Evolutionary conservation across 2,329 filamentous ascomycete species (phyloP).

Genomic region (Phialophora tarda): DNA sequence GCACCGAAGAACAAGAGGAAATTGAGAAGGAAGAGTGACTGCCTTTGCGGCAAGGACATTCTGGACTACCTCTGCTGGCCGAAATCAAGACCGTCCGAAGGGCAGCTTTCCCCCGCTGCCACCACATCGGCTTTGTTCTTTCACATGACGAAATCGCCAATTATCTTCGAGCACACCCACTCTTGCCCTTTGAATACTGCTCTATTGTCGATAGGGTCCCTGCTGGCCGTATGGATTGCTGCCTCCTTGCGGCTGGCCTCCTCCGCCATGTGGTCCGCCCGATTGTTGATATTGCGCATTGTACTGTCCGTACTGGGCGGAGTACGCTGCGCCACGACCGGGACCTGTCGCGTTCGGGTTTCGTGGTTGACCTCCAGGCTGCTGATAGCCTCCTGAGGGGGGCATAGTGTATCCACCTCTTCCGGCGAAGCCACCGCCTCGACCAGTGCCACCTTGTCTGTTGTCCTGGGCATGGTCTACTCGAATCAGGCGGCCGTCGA

Average conservation of each 20-base stretch:
- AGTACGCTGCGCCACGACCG: slow-evolving; percentile 40
- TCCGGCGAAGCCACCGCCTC: slow-evolving; percentile 51
- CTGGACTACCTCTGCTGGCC: slow-evolving; percentile 21
- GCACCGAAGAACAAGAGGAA: slow-evolving; percentile 66
- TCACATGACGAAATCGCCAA: slow-evolving; percentile 13
- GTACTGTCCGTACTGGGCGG: slow-evolving; percentile 32
- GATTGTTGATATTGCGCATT: slow-evolving; percentile 33
- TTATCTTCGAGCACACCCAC: slow-evolving; percentile 22
- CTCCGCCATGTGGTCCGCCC: slow-evolving; percentile 36
- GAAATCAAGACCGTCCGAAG: slow-evolving; percentile 5
- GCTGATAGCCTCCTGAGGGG: slow-evolving; percentile 45
- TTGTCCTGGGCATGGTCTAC: slow-evolving; percentile 94
- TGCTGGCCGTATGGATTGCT: slow-evolving; percentile 31
- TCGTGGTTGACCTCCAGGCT: slow-evolving; percentile 41
- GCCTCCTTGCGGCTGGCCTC: slow-evolving; percentile 29
- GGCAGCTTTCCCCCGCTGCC: not conserved
- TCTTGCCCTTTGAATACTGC: slow-evolving; percentile 6
- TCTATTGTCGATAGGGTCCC: slow-evolving; percentile 33
- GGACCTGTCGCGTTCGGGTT: slow-evolving; percentile 33
- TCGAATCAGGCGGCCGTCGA: slow-evolving; percentile 91
- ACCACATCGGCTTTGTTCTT: not conserved
- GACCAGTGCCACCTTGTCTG: slow-evolving; percentile 62
- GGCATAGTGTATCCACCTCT: slow-evolving; percentile 54
- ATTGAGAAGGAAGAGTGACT: slow-evolving; percentile 52
- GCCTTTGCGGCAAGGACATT: slow-evolving; percentile 17